A percentile compares a stretch with the other conserved stretches of the same genome.
These are phyloP conservation scores for Pezicula carpinea DNA, from an alignment of 2,329 filamentous ascomycete genomes.

Conservation along the genomic window DNA sequence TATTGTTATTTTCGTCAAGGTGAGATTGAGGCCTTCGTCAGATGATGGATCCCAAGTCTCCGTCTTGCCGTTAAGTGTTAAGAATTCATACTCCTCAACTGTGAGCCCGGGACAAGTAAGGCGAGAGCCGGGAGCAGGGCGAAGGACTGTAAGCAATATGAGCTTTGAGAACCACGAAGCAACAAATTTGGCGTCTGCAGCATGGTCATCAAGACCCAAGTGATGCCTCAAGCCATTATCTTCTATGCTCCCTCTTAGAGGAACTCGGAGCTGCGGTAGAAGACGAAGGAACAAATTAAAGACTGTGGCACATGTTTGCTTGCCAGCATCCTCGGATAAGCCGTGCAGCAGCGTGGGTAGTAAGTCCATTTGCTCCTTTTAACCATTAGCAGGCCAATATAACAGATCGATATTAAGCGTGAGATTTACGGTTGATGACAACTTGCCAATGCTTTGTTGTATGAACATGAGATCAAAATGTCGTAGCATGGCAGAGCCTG, in stretches of 20 bases:
- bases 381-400: slow-evolving; percentile 18
- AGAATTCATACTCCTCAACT: slow-evolving; percentile 62
- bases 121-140: slow-evolving; percentile 24
- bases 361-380: slow-evolving; percentile 62
- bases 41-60: slow-evolving; percentile 62
- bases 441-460: slow-evolving; percentile 70
- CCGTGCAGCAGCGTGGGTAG: slow-evolving; percentile 67
- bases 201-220: slow-evolving; percentile 58
- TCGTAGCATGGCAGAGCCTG: slow-evolving; percentile 68
- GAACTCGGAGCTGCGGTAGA: slow-evolving; percentile 66
- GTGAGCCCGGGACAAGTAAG: slow-evolving; percentile 51
- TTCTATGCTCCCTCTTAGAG: slow-evolving; percentile 72
- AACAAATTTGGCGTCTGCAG: slow-evolving; percentile 68
- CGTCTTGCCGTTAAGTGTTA: slow-evolving; percentile 61
- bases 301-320: slow-evolving; percentile 54
- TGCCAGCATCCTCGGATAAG: slow-evolving; percentile 55
- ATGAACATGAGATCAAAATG: slow-evolving; percentile 88
- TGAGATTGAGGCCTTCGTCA: slow-evolving; percentile 58
- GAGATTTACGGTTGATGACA: slow-evolving; percentile 43
- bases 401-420: background rate
- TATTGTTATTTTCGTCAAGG: slow-evolving; percentile 65
- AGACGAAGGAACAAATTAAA: slow-evolving; percentile 81
- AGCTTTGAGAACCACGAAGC: slow-evolving; percentile 73
- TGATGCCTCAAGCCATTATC: slow-evolving; percentile 63
- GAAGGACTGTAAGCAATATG: slow-evolving; percentile 58